Percentiles rank a stretch among this genome's conserved stretches.
Evolutionary conservation across 1,284 basidiomycete species (phyloP).

Genomic region (Pterulicium gracile): DNA sequence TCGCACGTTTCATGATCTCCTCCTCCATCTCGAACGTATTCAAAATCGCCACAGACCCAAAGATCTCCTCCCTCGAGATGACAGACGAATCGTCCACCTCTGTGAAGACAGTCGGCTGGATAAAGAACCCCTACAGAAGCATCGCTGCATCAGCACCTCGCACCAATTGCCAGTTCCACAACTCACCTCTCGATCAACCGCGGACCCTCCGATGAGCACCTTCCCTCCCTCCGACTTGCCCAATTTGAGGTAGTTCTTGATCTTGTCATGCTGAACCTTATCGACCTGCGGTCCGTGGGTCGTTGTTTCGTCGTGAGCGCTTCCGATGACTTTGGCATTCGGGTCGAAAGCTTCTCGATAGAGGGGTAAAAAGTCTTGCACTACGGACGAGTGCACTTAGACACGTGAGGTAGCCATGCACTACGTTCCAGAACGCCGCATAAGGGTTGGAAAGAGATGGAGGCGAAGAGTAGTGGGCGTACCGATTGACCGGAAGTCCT

Average conservation of each 20-base stretch:
- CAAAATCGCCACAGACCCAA: slow-evolving; percentile 3
- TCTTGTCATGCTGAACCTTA: slow-evolving; percentile 54
- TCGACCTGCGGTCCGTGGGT: slow-evolving; percentile 40
- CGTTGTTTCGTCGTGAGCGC: slow-evolving; percentile 31
- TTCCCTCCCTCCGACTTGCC: slow-evolving; percentile 37
- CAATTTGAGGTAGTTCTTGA: neutral
- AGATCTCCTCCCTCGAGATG: neutral
- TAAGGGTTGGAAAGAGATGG: too few relatives aligned
- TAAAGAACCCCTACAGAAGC: neutral
- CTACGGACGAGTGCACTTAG: slow-evolving; percentile 1
- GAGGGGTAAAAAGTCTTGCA: neutral
- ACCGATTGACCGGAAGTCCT: slow-evolving; percentile 1
- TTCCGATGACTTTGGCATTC: neutral
- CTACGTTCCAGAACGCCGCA: neutral
- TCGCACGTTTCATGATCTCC: slow-evolving; percentile 4
- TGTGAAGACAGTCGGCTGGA: neutral
- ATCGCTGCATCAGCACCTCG: neutral
- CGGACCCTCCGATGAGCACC: slow-evolving; percentile 53
- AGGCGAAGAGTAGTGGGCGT: too few relatives aligned
- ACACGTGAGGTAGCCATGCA: neutral
- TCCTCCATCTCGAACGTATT: slow-evolving; percentile 4
- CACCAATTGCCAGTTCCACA: too few relatives aligned
- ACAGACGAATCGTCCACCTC: neutral
- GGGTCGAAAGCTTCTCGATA: neutral
- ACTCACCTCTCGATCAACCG: neutral